Evolutionary conservation across 768 basidiomycete genomes (phyloP), one percentile per base, ranked within the genome.

Genomic region (Tephrocybe sp.): DNA sequence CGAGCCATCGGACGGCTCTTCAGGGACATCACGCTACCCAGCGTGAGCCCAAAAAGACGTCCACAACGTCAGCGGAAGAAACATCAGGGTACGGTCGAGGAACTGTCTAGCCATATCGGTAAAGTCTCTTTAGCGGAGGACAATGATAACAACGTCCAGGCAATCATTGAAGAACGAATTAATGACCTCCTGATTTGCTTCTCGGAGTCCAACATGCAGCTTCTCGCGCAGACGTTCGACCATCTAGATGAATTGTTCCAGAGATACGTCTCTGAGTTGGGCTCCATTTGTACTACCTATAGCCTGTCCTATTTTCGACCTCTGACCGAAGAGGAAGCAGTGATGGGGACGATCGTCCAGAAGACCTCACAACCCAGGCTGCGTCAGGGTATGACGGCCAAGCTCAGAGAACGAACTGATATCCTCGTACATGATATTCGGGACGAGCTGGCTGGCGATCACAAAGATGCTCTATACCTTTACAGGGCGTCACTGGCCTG

Each of bases 301-400:
- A 74, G 75, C 1, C 65, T 84, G 0, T 79, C 76, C 2, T 67
- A 69, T 44, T 57, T 62, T n/a, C 71, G 68, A 23, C 66, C 70
- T 45, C 66, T 86, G 1, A 77, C 77, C 9, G 84, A 87, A 58
- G 84, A 80, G 60, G 87, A 87, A 62, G 82, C 77, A 0, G 65
- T 84, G 2, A 63, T 86, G 14, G 86, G 87, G 0, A 85, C 85
- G 0, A 87, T 87, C 52, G 69, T 78, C 0, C 82, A 83, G 16
- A 83, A 83, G 52, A 79, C 73, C 11, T 78, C 82, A 0, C 82
- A 86, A 57, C 75, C 77, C 11, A 72, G 80, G 8, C 72, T 68
- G 51, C 72, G 84, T 19, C 73, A 66, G 51, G 78, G 84, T 33
- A 60, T 72, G 32, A 85, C 83, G 58, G 68, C 79, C 1, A 74